phyloP scores from a whole-genome alignment of 1,139 yeast species.

The Kodamaea suecica region DNA sequence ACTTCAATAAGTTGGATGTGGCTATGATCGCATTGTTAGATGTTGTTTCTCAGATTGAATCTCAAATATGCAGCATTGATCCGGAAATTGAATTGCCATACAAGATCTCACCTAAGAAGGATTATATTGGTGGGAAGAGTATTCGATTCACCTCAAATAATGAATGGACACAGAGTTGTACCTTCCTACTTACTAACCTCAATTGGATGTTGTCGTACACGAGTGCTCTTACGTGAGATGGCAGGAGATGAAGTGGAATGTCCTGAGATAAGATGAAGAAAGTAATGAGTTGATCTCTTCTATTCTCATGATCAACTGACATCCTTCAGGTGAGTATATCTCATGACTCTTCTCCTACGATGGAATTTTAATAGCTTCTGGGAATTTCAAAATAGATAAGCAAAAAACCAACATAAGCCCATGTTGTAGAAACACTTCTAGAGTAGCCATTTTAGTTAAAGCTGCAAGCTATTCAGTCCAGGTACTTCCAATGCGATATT shows the following conservation, averaged over 20 bases:
- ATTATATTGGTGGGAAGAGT: slow-evolving; percentile 74
- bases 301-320: too few species aligned
- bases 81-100: slow-evolving; percentile 71
- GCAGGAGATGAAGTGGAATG: neutral
- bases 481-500: too few species aligned
- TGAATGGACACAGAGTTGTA: slow-evolving; percentile 91
- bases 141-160: slow-evolving; percentile 70
- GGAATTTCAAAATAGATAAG: too few species aligned
- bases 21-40: slow-evolving; percentile 76
- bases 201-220: slow-evolving; percentile 48
- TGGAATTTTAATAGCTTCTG: too few species aligned
- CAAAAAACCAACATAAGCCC: too few species aligned
- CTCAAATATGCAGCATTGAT: slow-evolving; percentile 46
- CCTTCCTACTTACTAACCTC: slow-evolving; percentile 68
- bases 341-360: too few species aligned
- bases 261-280: too few species aligned
- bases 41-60: slow-evolving; percentile 56
- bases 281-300: too few species aligned
- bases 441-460: too few species aligned
- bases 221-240: neutral
- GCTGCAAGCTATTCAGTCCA: too few species aligned
- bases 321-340: too few species aligned
- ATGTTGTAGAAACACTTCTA: too few species aligned
- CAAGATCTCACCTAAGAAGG: slow-evolving; percentile 43
- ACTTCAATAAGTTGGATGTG: slow-evolving; percentile 66